Percentiles rank a stretch among this genome's conserved stretches.
phyloP scores from a whole-genome alignment of 495 filamentous ascomycete species.

The Podospora didyma region DNA sequence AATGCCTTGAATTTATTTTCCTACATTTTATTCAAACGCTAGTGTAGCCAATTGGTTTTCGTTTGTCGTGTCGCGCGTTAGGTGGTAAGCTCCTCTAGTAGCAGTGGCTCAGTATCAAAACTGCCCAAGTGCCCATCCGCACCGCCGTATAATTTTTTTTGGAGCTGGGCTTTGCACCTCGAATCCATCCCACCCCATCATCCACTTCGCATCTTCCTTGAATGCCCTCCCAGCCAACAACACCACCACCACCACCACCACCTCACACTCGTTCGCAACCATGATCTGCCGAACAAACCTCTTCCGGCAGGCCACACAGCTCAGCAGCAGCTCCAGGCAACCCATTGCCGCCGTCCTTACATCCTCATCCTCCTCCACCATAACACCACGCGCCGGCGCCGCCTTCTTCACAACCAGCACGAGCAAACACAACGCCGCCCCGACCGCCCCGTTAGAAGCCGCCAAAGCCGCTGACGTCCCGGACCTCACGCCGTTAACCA shows the following conservation, averaged over 20 bases:
- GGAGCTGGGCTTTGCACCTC: constrained; percentile 7
- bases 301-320: constrained; percentile 31
- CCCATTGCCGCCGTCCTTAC: constrained; percentile 11
- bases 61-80: background rate
- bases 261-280: constrained; percentile 5
- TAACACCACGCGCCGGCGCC: constrained; percentile 1
- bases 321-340: constrained; percentile 7
- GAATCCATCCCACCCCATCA: background rate
- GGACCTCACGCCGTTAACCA: constrained; percentile 6
- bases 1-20: background rate
- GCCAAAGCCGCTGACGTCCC: constrained; percentile 10
- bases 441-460: constrained; percentile 19
- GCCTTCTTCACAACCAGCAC: constrained; percentile 30
- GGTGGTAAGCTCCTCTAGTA: background rate
- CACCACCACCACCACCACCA: constrained; percentile 3
- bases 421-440: constrained; percentile 22
- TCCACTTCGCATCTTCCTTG: background rate
- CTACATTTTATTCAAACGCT: background rate
- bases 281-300: constrained; percentile 50
- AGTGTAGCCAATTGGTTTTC: background rate
- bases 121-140: constrained; percentile 15
- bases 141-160: constrained; percentile 43
- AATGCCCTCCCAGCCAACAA: background rate
- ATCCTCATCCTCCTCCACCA: constrained; percentile 5
- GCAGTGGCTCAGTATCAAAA: constrained; percentile 13